Conservation (phyloP, 2,329 filamentous ascomycete species). For the Gaeumannomyces tritici region DNA sequence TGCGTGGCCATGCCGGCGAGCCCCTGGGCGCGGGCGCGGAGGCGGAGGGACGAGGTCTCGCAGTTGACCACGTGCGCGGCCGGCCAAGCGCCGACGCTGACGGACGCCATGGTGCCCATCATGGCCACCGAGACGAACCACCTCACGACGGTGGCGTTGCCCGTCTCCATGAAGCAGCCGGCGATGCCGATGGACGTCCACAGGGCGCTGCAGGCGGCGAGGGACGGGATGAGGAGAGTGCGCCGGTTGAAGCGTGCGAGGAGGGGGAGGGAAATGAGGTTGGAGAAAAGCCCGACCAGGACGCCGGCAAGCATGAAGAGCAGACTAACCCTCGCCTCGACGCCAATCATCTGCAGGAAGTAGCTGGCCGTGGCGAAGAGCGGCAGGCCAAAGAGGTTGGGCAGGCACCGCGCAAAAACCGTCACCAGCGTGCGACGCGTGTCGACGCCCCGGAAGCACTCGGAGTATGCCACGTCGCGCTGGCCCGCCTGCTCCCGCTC, state of each 20-base stretch:
- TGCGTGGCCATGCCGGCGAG: background rate
- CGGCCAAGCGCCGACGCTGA: background rate
- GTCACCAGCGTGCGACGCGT: constrained; percentile 21
- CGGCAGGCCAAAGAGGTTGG: background rate
- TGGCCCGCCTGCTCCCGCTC: constrained; percentile 12
- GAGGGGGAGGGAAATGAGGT: background rate
- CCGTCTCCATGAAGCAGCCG: background rate
- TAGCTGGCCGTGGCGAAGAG: constrained; percentile 2
- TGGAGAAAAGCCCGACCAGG: background rate
- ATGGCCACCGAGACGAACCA: background rate
- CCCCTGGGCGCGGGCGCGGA: background rate
- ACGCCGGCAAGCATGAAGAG: background rate
- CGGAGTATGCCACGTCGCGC: constrained; percentile 20
- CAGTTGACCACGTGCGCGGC: background rate
- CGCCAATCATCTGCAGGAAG: background rate
- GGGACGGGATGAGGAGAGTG: background rate
- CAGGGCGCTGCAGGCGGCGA: background rate
- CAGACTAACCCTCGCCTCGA: background rate
- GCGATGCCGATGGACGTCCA: background rate
- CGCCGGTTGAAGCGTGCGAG: background rate
- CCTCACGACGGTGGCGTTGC: background rate
- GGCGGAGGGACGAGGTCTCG: constrained; percentile 1
- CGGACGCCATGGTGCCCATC: background rate
- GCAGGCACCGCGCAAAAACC: background rate
- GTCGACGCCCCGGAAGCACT: constrained; percentile 28